These are phyloP conservation scores for Fistulinella cinereoalba DNA, from an alignment of 1,284 basidiomycete species.

Conservation along the genomic window DNA sequence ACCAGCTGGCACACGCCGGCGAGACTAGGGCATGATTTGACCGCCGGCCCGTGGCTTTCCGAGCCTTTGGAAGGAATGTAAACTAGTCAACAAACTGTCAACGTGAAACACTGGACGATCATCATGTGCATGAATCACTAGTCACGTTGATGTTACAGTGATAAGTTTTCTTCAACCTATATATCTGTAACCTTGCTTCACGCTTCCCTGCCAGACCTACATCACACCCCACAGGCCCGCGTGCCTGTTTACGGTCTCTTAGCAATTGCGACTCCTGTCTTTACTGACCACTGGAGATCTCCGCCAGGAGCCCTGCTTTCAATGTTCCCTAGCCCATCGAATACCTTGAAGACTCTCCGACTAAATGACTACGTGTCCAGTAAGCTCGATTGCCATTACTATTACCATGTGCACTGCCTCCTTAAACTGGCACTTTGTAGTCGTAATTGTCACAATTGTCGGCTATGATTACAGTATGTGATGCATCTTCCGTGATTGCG, in stretches of 20 bases:
- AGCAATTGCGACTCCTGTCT: not conserved
- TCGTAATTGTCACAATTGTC: not conserved
- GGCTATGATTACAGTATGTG: constrained; percentile 5
- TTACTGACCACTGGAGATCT: not conserved
- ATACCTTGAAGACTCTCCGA: not conserved
- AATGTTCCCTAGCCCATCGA: not conserved
- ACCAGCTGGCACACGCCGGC: too few relatives aligned
- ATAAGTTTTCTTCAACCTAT: not conserved
- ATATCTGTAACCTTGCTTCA: not conserved
- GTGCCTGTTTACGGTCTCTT: not conserved
- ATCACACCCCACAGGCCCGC: not conserved
- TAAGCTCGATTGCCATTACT: not conserved
- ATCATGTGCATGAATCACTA: not conserved
- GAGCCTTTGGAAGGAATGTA: too few relatives aligned
- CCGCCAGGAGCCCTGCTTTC: too few relatives aligned
- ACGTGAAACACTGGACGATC: not conserved
- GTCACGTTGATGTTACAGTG: not conserved
- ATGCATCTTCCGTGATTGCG: not conserved
- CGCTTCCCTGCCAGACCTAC: not conserved
- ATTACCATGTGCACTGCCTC: not conserved
- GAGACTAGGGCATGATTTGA: too few relatives aligned
- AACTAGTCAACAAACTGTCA: not conserved
- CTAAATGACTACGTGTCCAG: not conserved
- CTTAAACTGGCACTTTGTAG: too few relatives aligned
- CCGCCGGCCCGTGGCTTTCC: too few relatives aligned